Percentiles rank a stretch among this genome's conserved stretches.
These are phyloP conservation scores for Salicornia ramosissima DNA, from an alignment of 148 eudicot genomes.

Conservation along the genomic window DNA sequence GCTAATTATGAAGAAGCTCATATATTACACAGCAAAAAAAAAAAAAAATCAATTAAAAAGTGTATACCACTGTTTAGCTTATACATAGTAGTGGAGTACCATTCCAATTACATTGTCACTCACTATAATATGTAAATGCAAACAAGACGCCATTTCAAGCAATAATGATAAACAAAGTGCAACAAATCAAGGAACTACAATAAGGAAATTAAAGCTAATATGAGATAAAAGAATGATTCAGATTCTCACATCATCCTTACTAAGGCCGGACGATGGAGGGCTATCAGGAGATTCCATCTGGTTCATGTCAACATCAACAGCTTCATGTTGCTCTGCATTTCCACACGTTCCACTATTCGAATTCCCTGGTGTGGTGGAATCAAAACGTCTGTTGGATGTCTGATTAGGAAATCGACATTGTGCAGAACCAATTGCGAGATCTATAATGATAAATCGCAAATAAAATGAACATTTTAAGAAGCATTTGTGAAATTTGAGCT, in stretches of 20 bases:
- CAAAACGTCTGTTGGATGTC: constrained; percentile 21
- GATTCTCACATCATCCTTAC: constrained; percentile 42
- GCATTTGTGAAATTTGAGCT: too few relatives aligned
- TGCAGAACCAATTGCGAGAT: constrained; percentile 23
- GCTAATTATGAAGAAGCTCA: background rate
- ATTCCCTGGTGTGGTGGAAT: constrained; percentile 29
- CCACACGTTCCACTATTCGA: constrained; percentile 25
- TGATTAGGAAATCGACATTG: constrained; percentile 15
- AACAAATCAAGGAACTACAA: background rate
- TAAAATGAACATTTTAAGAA: background rate
- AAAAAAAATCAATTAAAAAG: too few relatives aligned
- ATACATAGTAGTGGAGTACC: too few relatives aligned
- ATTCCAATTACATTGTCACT: background rate
- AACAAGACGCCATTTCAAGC: background rate
- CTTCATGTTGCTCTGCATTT: constrained; percentile 18
- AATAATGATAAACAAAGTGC: background rate
- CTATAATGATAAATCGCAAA: constrained; percentile 20
- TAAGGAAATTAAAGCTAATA: background rate
- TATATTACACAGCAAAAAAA: background rate
- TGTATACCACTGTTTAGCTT: too few relatives aligned
- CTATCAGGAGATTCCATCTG: constrained; percentile 45
- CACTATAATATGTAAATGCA: background rate
- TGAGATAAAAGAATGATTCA: background rate
- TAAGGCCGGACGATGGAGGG: constrained; percentile 41
- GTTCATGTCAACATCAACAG: constrained; percentile 34